phyloP scores from a whole-genome alignment of 805 yeast genomes.

The Pichia californica region DNA sequence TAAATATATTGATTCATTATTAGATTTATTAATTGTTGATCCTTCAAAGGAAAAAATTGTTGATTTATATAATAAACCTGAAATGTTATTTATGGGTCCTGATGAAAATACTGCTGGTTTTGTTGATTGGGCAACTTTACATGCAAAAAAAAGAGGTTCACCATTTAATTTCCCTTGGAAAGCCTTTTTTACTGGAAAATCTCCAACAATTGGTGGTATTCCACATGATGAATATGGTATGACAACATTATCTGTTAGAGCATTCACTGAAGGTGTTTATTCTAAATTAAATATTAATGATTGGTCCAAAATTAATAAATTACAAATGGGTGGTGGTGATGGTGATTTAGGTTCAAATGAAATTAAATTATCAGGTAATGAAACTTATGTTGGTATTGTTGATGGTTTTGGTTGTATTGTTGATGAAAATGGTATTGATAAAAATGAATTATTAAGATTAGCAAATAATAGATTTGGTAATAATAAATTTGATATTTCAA shows the following conservation, averaged over 20 bases:
- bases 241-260: conserved; percentile 93
- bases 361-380: conserved; percentile 77
- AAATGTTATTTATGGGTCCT: conserved; percentile 96
- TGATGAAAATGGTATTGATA: conserved; percentile 86
- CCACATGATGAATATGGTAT: conserved; percentile 98
- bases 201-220: conserved; percentile 89
- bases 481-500: conserved; percentile 56
- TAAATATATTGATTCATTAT: conserved; percentile 86
- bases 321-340: conserved; percentile 99
- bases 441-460: conserved; percentile 66
- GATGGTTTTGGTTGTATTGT: conserved; percentile 95
- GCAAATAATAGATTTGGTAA: conserved; percentile 77
- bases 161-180: conserved; percentile 79
- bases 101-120: conserved; percentile 96
- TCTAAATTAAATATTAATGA: conserved; percentile 62
- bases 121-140: conserved; percentile 96
- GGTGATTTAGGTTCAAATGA: conserved; percentile 97
- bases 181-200: conserved; percentile 94
- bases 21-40: conserved; percentile 71
- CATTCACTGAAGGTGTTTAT: conserved; percentile 83
- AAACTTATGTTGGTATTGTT: conserved; percentile 78
- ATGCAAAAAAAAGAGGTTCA: conserved; percentile 88
- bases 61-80: conserved; percentile 77
- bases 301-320: conserved; percentile 54
- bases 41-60: conserved; percentile 79